Percentiles rank a stretch among this genome's conserved stretches.
Conservation (phyloP, 148 eudicot species). For the Silene latifolia region DNA sequence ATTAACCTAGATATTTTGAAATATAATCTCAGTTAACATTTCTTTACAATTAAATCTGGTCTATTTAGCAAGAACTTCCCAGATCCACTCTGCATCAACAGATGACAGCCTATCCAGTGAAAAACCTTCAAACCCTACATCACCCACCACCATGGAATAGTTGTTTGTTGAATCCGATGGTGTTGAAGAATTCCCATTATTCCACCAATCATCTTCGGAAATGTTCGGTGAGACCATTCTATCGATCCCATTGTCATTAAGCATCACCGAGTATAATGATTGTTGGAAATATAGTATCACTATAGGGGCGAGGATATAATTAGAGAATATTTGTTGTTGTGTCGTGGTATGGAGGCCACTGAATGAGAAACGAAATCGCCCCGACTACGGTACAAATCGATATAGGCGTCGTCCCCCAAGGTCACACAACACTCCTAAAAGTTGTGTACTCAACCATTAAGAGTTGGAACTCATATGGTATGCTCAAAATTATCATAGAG, state of each 20-base stretch:
- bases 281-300: too few relatives aligned
- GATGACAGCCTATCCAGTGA: constrained; percentile 71
- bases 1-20: too few relatives aligned
- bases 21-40: constrained; percentile 7
- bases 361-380: too few relatives aligned
- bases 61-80: constrained; percentile 80
- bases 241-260: constrained; percentile 32
- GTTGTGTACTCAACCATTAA: too few relatives aligned
- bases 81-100: constrained; percentile 76
- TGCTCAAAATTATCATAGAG: too few relatives aligned
- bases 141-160: constrained; percentile 24
- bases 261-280: constrained; percentile 27
- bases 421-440: too few relatives aligned
- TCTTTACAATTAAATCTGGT: not conserved
- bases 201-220: constrained; percentile 51
- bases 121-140: constrained; percentile 43
- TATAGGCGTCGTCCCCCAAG: too few relatives aligned
- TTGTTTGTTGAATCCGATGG: constrained; percentile 38
- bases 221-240: constrained; percentile 34
- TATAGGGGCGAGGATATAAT: too few relatives aligned
- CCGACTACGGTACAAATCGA: too few relatives aligned
- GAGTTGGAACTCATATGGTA: too few relatives aligned
- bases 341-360: too few relatives aligned
- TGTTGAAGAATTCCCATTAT: constrained; percentile 37
- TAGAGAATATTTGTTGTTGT: too few relatives aligned